Evolutionary conservation across 129 eudicot genomes (phyloP).

Genomic region (Kitagawia praeruptora): DNA sequence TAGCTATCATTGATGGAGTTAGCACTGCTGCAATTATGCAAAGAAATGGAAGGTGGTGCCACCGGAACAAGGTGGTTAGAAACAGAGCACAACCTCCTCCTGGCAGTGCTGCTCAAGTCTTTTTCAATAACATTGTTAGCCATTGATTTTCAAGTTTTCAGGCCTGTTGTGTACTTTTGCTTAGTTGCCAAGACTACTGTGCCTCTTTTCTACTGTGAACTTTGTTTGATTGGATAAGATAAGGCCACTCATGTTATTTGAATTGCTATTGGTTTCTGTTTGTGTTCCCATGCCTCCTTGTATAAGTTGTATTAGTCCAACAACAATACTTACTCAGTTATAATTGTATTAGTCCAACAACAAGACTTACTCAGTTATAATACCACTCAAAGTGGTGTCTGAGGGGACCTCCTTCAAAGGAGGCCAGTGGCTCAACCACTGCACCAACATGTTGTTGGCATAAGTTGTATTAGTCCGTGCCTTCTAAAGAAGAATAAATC

Average conservation of each 20-base stretch:
- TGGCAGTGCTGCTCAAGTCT: slow-evolving; percentile 25
- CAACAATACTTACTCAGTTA: too few relatives aligned
- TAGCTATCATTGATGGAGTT: slow-evolving; percentile 60
- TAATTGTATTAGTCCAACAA: too few relatives aligned
- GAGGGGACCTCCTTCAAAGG: too few relatives aligned
- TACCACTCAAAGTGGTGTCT: too few relatives aligned
- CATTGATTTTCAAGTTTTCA: slow-evolving; percentile 21
- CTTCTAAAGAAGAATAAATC: too few relatives aligned
- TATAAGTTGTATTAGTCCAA: too few relatives aligned
- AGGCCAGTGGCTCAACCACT: too few relatives aligned
- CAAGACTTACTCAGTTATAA: too few relatives aligned
- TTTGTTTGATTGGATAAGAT: slow-evolving; percentile 2
- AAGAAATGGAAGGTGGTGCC: slow-evolving; percentile 7
- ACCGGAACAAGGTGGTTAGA: slow-evolving; percentile 48
- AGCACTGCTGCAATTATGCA: slow-evolving; percentile 28
- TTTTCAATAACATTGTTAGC: slow-evolving; percentile 27
- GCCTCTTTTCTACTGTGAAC: neutral
- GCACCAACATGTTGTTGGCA: too few relatives aligned
- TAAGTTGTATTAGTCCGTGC: too few relatives aligned
- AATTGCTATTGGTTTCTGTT: neutral
- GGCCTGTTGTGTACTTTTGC: neutral
- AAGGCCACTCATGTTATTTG: neutral
- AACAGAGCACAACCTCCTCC: slow-evolving; percentile 52
- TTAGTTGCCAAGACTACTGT: neutral
- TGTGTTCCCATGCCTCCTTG: neutral